Conservation (phyloP, 1,284 basidiomycete genomes). For the Heliocybe sulcata region DNA sequence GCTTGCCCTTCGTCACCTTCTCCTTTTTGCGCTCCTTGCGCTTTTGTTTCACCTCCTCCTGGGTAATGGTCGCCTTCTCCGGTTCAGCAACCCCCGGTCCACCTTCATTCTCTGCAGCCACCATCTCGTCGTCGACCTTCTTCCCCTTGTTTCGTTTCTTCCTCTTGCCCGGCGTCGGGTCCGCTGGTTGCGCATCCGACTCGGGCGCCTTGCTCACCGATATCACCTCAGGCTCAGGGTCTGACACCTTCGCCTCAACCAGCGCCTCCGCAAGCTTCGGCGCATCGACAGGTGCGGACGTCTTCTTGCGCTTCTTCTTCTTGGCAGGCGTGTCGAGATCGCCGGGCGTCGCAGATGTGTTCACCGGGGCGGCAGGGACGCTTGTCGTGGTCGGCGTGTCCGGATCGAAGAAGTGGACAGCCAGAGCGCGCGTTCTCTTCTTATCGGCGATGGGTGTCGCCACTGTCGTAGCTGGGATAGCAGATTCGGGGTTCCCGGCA, state of each 20-base stretch:
- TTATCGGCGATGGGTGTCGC: conserved; percentile 12
- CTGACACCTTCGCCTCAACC: neutral
- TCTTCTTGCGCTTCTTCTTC: conserved; percentile 16
- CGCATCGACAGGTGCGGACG: neutral
- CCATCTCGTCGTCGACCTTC: neutral
- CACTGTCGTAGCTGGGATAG: conserved; percentile 7
- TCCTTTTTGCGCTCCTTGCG: conserved; percentile 56
- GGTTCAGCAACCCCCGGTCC: conserved; percentile 1
- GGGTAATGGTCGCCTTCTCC: conserved; percentile 4
- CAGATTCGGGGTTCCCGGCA: neutral
- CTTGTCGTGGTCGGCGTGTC: conserved; percentile 7
- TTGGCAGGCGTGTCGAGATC: conserved; percentile 1
- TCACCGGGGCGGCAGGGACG: conserved; percentile 1
- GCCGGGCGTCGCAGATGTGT: conserved; percentile 3
- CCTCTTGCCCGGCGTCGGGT: neutral
- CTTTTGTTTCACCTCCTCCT: conserved; percentile 44
- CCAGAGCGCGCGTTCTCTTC: conserved; percentile 18
- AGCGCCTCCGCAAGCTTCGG: neutral
- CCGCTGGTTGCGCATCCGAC: neutral
- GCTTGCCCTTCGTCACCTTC: conserved; percentile 35
- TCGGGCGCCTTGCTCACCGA: neutral
- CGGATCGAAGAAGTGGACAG: conserved; percentile 21
- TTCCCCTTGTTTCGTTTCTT: neutral
- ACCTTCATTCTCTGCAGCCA: neutral
- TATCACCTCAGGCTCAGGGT: neutral